Evolutionary conservation across 2,329 filamentous ascomycete genomes (phyloP), one percentile per base, ranked within the genome.

Genomic region (Aureobasidium lini): DNA sequence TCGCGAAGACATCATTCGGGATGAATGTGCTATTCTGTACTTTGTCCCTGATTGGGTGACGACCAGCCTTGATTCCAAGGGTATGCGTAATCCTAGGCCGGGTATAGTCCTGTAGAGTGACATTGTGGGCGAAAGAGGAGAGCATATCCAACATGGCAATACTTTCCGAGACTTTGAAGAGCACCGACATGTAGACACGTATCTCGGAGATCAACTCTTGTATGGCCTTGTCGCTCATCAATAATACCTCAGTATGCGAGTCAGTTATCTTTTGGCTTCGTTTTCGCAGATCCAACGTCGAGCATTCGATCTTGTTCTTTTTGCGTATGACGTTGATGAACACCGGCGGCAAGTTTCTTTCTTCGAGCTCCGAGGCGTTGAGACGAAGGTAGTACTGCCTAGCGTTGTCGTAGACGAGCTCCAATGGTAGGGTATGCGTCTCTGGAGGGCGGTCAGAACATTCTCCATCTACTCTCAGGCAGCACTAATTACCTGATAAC

Each of bases 1-100:
- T 88, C 2, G 90, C 87, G 67, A 92, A 97, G 31, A 92, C 89
- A 67, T 97, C 92, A 64, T 97, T 97, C 0, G 94, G 89, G 3
- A 97, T 79, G 68, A 89, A 95, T 23, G 82, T 84, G 42, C 80
- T 81, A 0, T 77, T 75, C 64, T 89, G 84, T 2, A 86, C 82
- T 68, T 85, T 88, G 73, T 95, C 90, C 4, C 86, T 78, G 60
- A 95, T 86, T 0, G 90, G 89, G 70, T 96, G 90, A 32, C 89
- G 81, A 15, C 87, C 89, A 29, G 82, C 78, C 64, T 89, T 87
- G 58, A 96, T 79, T 0, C 87, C 89, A 29, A 95, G 73, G 0
- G 84, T 85, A 4, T 84, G 80, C 1, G 82, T 83, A 29, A 93
- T 75, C 15, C 58, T 52, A 1, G 91, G 90, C 13, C 85, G 80